Base-by-base conservation (phyloP, 2,329 filamentous ascomycete species). In the Coniochaeta ligniaria region DNA sequence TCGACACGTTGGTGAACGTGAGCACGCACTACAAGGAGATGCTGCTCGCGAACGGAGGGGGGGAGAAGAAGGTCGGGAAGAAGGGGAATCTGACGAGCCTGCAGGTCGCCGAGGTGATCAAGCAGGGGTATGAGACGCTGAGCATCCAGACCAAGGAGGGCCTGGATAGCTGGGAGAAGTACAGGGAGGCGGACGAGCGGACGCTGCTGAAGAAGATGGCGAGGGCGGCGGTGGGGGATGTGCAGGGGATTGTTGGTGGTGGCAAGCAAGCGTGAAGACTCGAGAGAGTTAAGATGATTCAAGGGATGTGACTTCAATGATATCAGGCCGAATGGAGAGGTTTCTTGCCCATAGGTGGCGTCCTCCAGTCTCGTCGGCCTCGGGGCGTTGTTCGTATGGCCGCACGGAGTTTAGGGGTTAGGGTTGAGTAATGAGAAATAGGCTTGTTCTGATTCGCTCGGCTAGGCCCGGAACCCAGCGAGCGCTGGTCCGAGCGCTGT, bases 121-220 rank as follows among this genome's bases (percentile, higher is more conserved):
- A 96, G 76, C 90, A 96, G 73, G 95, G 95, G 0, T 98, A 98
- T 70, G 94, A 98, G 74, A 96, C 93, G 38, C 75, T 99, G 68
- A 94, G 90, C 64, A 96, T 99, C 60, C 91, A 96, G 74, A 87
- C 91, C 0, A 92, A 88, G 68, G 93, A 96, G 70, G 93, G 91
- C 0, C 73, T 96, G 66, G 93, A 94, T 72, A 85, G 87, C 41
- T 96, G 92, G 91, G 90, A 92, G 65, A 85, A 82, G 70, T 98
- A 91, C 73, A 81, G 94, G 16, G 95, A 98, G 77, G 90, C 89
- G 2, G 92, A 96, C 65, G 88, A 92, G 78, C 89, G 92, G 75
- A 83, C 82, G 6, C 78, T 95, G 67, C 75, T 99, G 72, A 99
- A 99, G 82, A 92, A 89, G 76, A 88, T 94, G 74, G 90, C 91